Base-by-base conservation (phyloP, 768 basidiomycete species). In the Lentinula sp. region DNA sequence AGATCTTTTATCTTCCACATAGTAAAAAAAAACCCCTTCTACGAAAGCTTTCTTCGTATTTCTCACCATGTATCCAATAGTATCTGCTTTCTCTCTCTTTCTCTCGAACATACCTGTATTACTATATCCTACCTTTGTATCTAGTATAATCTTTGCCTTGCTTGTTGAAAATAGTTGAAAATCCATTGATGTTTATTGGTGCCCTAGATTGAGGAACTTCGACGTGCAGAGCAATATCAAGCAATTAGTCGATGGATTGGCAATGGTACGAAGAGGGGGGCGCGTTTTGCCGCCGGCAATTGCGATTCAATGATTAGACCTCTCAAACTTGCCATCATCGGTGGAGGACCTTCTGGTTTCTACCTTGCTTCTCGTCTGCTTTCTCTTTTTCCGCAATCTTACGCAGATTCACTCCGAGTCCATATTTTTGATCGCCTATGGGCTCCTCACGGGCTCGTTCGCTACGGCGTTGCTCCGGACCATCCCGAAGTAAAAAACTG, bases 401-500 rank as follows among this genome's bases (percentile, higher is more conserved):
- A 56, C 32, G 12, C 55, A 56, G 62, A 68, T 12, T 68, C 70
- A 20, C 65, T 82, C n/a, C 68, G 77, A 3, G 83, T 98, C 13
- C 93, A 98, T 70, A 74, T 99, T 69, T 99, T 86, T 70, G 96
- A 99, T 75, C 81, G 93, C 37, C 79, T 96, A 10, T 98, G 95
- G 84, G 87, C 93, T 33, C 96, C 96, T 10, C 92, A 97, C 69
- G 97, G 97, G 0, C 81, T 98, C 1, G 95, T 97, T 3, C 80
- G 97, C 49, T 99, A 95, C 68, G 95, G 97, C 0, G 95, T 99
- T 13, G 96, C 97, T 10, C 96, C 96, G 48, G 96, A 98, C 76
- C 96, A 98, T 73, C 94, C 97, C 9, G 96, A 98, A 77, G 95
- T 98, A 72, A 99, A 98, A 95, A 98, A 98, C 73, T 97, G 95